These are phyloP conservation scores for Chenopodium suecicum DNA, from an alignment of 148 eudicot species.

Conservation along the genomic window DNA sequence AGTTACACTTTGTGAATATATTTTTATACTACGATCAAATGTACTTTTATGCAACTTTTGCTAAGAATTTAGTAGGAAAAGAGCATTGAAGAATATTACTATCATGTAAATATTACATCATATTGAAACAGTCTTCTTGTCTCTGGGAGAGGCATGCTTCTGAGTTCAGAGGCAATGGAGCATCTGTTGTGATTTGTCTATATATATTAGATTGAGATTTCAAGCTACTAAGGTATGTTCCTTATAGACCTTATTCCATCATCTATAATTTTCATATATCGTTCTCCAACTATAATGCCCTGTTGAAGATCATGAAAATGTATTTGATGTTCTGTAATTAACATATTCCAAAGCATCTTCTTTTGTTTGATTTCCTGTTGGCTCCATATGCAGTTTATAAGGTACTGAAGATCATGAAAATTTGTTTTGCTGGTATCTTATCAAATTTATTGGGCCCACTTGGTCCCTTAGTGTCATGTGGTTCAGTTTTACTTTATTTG, in stretches of 20 bases:
- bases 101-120: conserved; percentile 20
- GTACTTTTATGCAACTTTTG: conserved; percentile 18
- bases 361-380: background rate
- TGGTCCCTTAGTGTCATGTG: too few species aligned
- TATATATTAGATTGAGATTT: background rate
- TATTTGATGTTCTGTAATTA: too few species aligned
- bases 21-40: conserved; percentile 3
- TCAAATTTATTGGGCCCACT: background rate
- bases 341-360: background rate
- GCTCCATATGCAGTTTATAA: background rate
- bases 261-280: background rate
- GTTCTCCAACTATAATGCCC: background rate
- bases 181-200: conserved; percentile 10
- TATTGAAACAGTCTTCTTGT: conserved; percentile 8
- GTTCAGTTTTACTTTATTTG: too few species aligned
- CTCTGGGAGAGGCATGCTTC: background rate
- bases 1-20: conserved; percentile 6
- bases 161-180: conserved; percentile 1
- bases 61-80: background rate
- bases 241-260: background rate
- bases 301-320: background rate
- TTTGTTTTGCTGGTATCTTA: background rate
- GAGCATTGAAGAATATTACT: background rate
- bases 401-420: too few species aligned
- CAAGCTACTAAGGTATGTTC: conserved; percentile 17